Conservation (phyloP, 2,329 filamentous ascomycete genomes). For the Ophiocordyceps camponoti-leonardi region DNA sequence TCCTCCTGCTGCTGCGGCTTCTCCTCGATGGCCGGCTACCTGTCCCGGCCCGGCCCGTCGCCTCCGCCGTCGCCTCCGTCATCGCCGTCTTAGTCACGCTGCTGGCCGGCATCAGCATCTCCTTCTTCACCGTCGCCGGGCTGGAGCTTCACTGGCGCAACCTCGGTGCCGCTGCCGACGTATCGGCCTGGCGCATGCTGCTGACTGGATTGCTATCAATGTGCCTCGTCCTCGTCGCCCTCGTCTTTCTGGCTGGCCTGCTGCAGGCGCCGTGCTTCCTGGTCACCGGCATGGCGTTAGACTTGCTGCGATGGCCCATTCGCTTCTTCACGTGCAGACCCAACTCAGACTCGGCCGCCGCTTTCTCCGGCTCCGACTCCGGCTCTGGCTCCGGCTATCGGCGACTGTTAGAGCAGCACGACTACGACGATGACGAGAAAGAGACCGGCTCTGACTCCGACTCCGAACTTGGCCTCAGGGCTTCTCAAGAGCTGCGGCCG, state of each 20-base stretch:
- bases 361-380: slow-evolving; percentile 2
- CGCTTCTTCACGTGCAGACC: background rate
- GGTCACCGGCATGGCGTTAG: slow-evolving; percentile 6
- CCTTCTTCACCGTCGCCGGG: slow-evolving; percentile 12
- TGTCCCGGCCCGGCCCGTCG: slow-evolving; percentile 2
- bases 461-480: slow-evolving; percentile 1
- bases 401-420: slow-evolving; percentile 9
- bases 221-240: slow-evolving; percentile 4
- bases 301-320: slow-evolving; percentile 11
- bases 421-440: slow-evolving; percentile 3
- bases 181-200: slow-evolving; percentile 12
- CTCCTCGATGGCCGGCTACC: slow-evolving; percentile 8
- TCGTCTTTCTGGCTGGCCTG: slow-evolving; percentile 8
- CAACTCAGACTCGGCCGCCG: background rate
- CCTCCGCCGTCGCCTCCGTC: slow-evolving; percentile 4
- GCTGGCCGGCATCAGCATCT: slow-evolving; percentile 9
- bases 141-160: slow-evolving; percentile 19
- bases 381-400: slow-evolving; percentile 4
- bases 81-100: slow-evolving; percentile 8
- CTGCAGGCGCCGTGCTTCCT: slow-evolving; percentile 9
- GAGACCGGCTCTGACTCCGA: slow-evolving; percentile 3
- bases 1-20: slow-evolving; percentile 11
- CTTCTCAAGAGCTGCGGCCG: slow-evolving; percentile 1
- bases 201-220: slow-evolving; percentile 13
- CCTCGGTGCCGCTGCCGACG: slow-evolving; percentile 12